Evolutionary conservation across 306 rosid genomes (phyloP).

Genomic region (Adenanthera pavonina): DNA sequence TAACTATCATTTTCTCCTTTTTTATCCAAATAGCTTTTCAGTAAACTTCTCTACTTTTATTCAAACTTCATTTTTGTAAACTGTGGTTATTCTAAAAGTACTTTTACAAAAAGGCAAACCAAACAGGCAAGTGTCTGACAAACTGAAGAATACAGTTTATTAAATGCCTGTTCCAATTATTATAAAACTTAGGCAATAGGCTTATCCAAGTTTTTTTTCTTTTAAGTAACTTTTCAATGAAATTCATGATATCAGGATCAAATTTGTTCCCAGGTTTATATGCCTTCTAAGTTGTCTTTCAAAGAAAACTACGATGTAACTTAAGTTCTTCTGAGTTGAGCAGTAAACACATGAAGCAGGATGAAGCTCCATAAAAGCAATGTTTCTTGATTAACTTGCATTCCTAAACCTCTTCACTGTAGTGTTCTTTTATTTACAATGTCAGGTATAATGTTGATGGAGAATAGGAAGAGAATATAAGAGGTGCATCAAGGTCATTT

Average conservation of each 20-base stretch:
- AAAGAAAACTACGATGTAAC: not conserved
- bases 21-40: no score
- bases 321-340: constrained; percentile 4
- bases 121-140: not conserved
- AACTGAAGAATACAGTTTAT: constrained; percentile 1
- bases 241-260: not conserved
- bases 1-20: no score
- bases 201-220: not conserved
- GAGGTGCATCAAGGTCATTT: no score
- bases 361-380: not conserved
- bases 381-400: not conserved
- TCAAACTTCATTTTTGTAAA: no score
- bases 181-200: not conserved
- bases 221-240: not conserved
- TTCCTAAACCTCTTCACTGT: constrained; percentile 14
- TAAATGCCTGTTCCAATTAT: not conserved
- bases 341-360: not conserved
- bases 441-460: no score
- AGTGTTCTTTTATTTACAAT: not conserved
- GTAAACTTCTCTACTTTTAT: no score
- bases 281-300: not conserved
- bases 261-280: not conserved
- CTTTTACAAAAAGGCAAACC: no score
- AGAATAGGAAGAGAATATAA: no score
- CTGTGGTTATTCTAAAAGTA: no score